A percentile compares a stretch with the other conserved stretches of the same genome.
phyloP scores from a whole-genome alignment of 139 green algal species.

The Chlamydomonas urium region DNA sequence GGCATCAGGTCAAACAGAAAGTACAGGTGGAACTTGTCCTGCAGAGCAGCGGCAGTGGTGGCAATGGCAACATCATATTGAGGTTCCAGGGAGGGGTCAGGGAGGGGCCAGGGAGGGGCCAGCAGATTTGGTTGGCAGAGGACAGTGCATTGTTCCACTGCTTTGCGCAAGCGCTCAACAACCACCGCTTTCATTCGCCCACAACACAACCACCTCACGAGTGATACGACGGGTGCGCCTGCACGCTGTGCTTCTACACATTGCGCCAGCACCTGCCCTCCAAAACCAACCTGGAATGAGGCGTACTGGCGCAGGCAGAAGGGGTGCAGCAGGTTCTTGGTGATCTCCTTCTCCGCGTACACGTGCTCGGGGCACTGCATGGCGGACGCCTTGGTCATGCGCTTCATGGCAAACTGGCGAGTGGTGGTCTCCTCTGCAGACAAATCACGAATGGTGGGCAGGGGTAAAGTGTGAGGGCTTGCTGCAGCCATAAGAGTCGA shows the following conservation, averaged over 20 bases:
- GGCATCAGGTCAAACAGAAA: conserved; percentile 93
- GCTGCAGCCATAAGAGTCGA: no score
- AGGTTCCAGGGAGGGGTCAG: no score
- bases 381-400: conserved; percentile 85
- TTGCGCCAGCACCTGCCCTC: no score
- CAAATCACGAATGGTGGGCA: neutral
- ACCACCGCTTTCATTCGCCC: conserved; percentile 42
- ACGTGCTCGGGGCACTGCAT: conserved; percentile 92
- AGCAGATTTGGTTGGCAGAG: neutral
- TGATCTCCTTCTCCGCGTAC: conserved; percentile 93
- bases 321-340: conserved; percentile 83
- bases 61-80: neutral
- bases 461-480: no score
- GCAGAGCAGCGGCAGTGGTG: conserved; percentile 9
- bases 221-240: no score
- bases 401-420: conserved; percentile 86
- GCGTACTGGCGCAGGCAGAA: conserved; percentile 95
- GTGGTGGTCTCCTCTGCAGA: conserved; percentile 47
- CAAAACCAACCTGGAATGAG: conserved; percentile 82
- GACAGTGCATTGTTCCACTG: neutral
- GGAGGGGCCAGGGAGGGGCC: neutral
- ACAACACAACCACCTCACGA: neutral
- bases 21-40: conserved; percentile 93
- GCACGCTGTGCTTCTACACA: no score
- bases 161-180: neutral